Evolutionary conservation across 257 asterid genomes (phyloP).

Genomic region (Ballota nigra): DNA sequence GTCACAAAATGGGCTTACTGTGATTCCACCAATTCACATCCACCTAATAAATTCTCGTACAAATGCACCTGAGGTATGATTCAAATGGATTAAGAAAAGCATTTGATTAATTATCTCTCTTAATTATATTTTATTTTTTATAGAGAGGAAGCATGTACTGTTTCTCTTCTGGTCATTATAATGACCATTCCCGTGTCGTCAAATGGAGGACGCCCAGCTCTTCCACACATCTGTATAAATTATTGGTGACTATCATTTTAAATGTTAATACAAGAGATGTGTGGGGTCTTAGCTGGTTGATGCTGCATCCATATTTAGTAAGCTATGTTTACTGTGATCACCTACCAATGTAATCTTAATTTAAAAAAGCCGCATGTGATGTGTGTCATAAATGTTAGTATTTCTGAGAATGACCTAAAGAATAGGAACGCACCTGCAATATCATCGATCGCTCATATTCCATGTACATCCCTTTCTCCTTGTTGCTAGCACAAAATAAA

Average conservation of each 20-base stretch:
- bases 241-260: slow-evolving; percentile 25
- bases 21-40: slow-evolving; percentile 97
- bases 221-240: slow-evolving; percentile 88
- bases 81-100: slow-evolving; percentile 17
- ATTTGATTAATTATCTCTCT: not conserved
- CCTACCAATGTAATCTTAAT: slow-evolving; percentile 15
- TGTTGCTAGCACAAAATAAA: slow-evolving; percentile 60
- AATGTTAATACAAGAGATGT: slow-evolving; percentile 22
- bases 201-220: slow-evolving; percentile 99
- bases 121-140: not conserved
- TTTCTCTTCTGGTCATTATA: slow-evolving; percentile 96
- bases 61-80: slow-evolving; percentile 70
- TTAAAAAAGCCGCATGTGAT: not conserved
- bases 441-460: slow-evolving; percentile 94
- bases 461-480: slow-evolving; percentile 90
- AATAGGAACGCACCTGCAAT: slow-evolving; percentile 61
- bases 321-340: slow-evolving; percentile 8
- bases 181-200: slow-evolving; percentile 94
- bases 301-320: slow-evolving; percentile 9
- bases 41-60: slow-evolving; percentile 85
- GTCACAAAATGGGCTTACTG: slow-evolving; percentile 63
- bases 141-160: slow-evolving; percentile 42
- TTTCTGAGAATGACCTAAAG: slow-evolving; percentile 11
- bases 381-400: not conserved
- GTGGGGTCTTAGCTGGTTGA: slow-evolving; percentile 14